Conservation (phyloP, 2,329 filamentous ascomycete genomes). For the Elsinoe arachidis region DNA sequence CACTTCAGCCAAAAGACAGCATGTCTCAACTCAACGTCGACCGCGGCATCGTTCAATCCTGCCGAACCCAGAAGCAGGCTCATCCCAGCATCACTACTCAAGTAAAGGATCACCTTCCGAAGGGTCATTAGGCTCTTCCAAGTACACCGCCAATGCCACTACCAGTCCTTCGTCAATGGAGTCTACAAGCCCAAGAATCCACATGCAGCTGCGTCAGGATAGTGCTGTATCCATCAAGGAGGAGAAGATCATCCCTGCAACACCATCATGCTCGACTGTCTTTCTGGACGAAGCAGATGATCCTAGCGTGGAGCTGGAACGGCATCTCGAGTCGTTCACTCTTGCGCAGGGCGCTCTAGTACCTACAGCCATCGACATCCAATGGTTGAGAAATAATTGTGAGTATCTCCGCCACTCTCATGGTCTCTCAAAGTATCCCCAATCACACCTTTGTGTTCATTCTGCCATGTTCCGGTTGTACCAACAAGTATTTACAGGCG, state of each 20-base stretch:
- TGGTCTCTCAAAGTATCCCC: too few species aligned
- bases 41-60: neutral
- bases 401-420: neutral
- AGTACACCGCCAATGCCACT: neutral
- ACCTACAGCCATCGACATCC: neutral
- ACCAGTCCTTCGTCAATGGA: neutral
- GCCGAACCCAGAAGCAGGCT: neutral
- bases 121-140: neutral
- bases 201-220: neutral
- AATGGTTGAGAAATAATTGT: neutral
- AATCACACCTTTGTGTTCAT: too few species aligned
- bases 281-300: neutral
- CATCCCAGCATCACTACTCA: neutral
- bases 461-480: too few species aligned
- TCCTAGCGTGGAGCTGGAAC: neutral
- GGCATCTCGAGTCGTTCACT: neutral
- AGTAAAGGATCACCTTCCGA: neutral
- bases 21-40: neutral
- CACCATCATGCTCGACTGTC: neutral
- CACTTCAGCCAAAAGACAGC: neutral
- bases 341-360: neutral
- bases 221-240: neutral
- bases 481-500: neutral
- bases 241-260: neutral
- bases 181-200: neutral